These are phyloP conservation scores for Pleurotus pulmonarius DNA, from an alignment of 768 basidiomycete genomes.

Conservation along the genomic window DNA sequence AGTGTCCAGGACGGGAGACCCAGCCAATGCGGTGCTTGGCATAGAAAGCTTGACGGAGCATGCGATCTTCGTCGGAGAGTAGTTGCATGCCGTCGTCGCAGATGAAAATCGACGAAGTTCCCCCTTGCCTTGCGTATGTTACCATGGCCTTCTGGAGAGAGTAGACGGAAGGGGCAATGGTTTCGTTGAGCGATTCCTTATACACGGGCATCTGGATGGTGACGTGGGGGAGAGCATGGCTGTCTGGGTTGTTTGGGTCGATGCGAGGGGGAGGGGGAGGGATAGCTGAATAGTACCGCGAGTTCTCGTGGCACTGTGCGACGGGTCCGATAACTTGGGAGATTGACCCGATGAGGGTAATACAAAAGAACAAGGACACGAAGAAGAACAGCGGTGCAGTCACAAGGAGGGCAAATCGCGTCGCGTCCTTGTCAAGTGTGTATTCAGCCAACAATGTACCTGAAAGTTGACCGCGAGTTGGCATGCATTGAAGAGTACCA, in stretches of 20 bases:
- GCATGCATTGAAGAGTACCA: not conserved
- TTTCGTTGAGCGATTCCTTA: conserved; percentile 73
- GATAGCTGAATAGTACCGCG: conserved; percentile 74
- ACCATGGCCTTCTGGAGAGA: conserved; percentile 84
- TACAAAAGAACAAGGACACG: conserved; percentile 78
- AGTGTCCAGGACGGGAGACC: conserved; percentile 76
- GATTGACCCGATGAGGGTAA: conserved; percentile 66
- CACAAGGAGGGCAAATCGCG: conserved; percentile 61
- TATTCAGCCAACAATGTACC: conserved; percentile 64
- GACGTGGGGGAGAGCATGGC: conserved; percentile 69
- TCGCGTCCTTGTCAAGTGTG: conserved; percentile 56
- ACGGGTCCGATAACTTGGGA: conserved; percentile 76
- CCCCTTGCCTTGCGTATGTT: conserved; percentile 83
- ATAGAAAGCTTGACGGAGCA: conserved; percentile 72
- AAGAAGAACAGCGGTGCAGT: conserved; percentile 74
- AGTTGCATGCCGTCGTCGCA: conserved; percentile 84
- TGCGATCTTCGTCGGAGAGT: conserved; percentile 55
- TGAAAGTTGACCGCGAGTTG: conserved; percentile 58
- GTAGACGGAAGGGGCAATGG: conserved; percentile 72
- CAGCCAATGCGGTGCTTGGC: conserved; percentile 74
- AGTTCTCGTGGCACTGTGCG: conserved; percentile 81
- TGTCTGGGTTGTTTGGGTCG: conserved; percentile 45
- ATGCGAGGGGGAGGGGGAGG: conserved; percentile 43
- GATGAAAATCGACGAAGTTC: conserved; percentile 74
- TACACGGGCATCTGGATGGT: conserved; percentile 86